phyloP scores from a whole-genome alignment of 352 stramenopile species.

The Phytophthora boehmeriae region DNA sequence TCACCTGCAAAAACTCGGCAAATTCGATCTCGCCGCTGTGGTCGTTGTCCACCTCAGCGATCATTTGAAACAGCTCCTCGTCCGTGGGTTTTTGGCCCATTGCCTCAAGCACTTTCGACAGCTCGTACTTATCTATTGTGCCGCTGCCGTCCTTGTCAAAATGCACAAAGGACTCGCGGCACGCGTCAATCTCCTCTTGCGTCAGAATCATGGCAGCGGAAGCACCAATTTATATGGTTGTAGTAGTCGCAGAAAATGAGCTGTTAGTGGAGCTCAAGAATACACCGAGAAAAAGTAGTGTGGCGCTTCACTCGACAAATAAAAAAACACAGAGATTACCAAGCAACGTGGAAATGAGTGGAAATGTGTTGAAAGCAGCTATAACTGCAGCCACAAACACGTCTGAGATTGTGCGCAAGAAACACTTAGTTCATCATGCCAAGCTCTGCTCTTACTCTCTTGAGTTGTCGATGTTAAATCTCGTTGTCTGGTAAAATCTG shows the following conservation, averaged over 20 bases:
- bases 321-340: conserved; percentile 6
- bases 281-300: not conserved
- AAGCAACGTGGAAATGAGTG: too few relatives aligned
- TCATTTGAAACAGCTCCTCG: conserved; percentile 98
- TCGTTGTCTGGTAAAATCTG: not conserved
- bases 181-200: conserved; percentile 96
- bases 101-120: conserved; percentile 95
- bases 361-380: conserved; percentile 9
- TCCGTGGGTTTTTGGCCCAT: conserved; percentile 98
- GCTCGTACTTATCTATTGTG: conserved; percentile 96
- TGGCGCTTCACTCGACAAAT: conserved; percentile 26
- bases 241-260: too few relatives aligned
- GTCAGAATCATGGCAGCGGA: conserved; percentile 95
- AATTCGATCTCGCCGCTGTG: conserved; percentile 98
- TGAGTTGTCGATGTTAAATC: conserved; percentile 26
- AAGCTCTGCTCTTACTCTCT: conserved; percentile 3
- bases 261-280: too few relatives aligned
- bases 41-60: conserved; percentile 93
- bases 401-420: conserved; percentile 1
- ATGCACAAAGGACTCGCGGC: conserved; percentile 95
- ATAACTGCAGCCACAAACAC: conserved; percentile 8
- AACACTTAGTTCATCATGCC: conserved; percentile 1
- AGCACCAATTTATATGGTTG: too few relatives aligned
- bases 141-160: conserved; percentile 97
- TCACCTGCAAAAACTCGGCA: conserved; percentile 97